A percentile compares a stretch with the other conserved stretches of the same genome.
Evolutionary conservation across 202 grass and related monocot species (phyloP).

Genomic region (Thinopyrum obtusiflorum): DNA sequence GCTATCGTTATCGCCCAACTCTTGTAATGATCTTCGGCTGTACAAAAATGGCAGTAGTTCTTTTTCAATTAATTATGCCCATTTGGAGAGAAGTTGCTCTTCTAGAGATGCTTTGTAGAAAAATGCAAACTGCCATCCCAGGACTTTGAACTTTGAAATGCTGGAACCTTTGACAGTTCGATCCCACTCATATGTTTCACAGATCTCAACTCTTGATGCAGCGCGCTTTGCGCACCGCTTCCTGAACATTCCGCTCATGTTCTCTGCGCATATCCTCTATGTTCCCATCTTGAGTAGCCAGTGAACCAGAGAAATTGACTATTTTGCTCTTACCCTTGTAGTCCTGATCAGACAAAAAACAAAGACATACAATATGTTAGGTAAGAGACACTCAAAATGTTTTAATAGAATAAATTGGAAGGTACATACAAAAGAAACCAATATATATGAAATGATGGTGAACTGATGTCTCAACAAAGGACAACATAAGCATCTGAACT

Average conservation of each 20-base stretch:
- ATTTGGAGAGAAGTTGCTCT: background rate
- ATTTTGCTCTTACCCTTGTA: conserved; percentile 40
- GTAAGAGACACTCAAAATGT: background rate
- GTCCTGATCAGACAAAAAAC: conserved; percentile 35
- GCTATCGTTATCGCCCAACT: background rate
- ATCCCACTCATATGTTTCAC: background rate
- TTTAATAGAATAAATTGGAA: conserved; percentile 10
- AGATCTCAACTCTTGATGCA: conserved; percentile 35
- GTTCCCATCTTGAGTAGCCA: conserved; percentile 53
- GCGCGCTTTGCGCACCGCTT: conserved; percentile 62
- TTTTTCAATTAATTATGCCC: background rate
- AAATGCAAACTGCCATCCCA: background rate
- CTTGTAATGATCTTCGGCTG: background rate
- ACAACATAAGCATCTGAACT: background rate
- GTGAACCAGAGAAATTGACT: conserved; percentile 53
- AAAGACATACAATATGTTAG: conserved; percentile 2
- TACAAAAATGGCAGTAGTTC: background rate
- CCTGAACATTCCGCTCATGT: conserved; percentile 72
- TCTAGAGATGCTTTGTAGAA: background rate
- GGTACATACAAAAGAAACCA: background rate
- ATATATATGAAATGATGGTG: background rate
- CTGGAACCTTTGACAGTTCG: background rate
- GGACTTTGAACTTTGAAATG: background rate
- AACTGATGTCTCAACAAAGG: background rate
- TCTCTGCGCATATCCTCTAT: conserved; percentile 70